Percentiles rank a stretch among this genome's conserved stretches.
These are phyloP conservation scores for Zopfochytrium polystomum DNA, from an alignment of 371 early-diverging fungal species.

Conservation along the genomic window DNA sequence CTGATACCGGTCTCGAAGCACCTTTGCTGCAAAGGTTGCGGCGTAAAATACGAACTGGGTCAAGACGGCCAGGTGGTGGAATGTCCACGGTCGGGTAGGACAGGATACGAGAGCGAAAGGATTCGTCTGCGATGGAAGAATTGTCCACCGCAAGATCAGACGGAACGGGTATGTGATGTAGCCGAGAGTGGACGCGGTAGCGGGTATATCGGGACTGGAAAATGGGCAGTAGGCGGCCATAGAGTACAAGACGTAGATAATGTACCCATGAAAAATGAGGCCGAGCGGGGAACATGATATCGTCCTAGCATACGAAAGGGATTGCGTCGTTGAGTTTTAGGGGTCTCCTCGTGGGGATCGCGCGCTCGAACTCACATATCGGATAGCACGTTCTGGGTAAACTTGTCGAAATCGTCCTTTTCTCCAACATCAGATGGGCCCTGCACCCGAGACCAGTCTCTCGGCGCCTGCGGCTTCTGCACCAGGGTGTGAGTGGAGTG, in stretches of 20 bases:
- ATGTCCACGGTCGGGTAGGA: conserved; percentile 10
- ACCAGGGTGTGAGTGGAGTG: no score
- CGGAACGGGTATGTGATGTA: neutral
- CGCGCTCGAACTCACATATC: no score
- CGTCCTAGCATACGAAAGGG: no score
- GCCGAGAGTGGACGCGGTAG: neutral
- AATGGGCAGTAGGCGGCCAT: conserved; percentile 4
- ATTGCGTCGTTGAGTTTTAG: no score
- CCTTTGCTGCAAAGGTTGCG: no score
- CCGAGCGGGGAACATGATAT: conserved; percentile 16
- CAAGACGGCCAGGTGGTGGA: neutral
- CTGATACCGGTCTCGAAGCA: conserved; percentile 7
- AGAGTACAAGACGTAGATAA: conserved; percentile 3
- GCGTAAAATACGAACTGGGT: conserved; percentile 11
- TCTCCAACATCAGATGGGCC: no score
- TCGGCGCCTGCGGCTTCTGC: no score
- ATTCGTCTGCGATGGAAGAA: conserved; percentile 1
- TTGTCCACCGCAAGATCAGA: neutral
- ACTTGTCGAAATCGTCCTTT: no score
- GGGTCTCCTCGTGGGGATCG: no score
- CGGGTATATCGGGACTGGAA: neutral
- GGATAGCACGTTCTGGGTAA: no score
- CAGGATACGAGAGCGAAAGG: neutral
- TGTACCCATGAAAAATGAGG: neutral
- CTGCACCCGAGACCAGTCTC: no score